Base-by-base conservation (phyloP, 352 stramenopile genomes). In the Plasmopara halstedii region DNA sequence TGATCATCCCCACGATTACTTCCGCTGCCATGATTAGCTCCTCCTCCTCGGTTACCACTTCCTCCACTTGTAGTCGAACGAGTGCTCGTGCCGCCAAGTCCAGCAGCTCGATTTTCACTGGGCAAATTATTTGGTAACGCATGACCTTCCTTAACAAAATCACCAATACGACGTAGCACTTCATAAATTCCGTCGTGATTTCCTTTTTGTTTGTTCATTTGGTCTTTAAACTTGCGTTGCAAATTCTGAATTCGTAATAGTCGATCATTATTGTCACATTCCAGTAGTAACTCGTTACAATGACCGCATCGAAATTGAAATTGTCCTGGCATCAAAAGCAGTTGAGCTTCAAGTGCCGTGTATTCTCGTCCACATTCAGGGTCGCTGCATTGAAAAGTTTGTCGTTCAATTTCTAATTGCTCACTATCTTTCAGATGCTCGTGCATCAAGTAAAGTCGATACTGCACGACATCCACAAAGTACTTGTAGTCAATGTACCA, bases 401-500 rank as follows among this genome's bases (percentile, higher is more conserved):
- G 80, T 0, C 83, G 69, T 58, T 93, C 83, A 42, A 94, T 89
- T 49, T 94, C 83, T 1, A 91, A 50, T 50, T 90, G 80, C 50
- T 94, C 83, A 46, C 59, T 82, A 50, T 92, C 81, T 49, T 90
- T 92, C 1, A 94, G 52, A 31, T 90, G 73, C 46, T 92, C 78
- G 46, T 88, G 73, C 70, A 94, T 94, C 32, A 93, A 45, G 58
- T 90, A 94, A 15, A 94, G 64, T 9, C 83, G 80, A 48, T 87
- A 94, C 54, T 88, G 78, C 46, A 94, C 79, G 46, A 94, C 81
- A 50, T 94, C 81, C 35, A 91, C 79, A 64, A 94, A 92, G 60
- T 94, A 90, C 58, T 94, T 94, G 75, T 92, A 94, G 70, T 94
- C 83, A 65, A 94, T 94, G 66, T 94, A 93, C 82, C 83, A 94